A percentile compares a stretch with the other conserved stretches of the same genome.
Conservation (phyloP, 495 filamentous ascomycete species). For the Daldinia childiae region DNA sequence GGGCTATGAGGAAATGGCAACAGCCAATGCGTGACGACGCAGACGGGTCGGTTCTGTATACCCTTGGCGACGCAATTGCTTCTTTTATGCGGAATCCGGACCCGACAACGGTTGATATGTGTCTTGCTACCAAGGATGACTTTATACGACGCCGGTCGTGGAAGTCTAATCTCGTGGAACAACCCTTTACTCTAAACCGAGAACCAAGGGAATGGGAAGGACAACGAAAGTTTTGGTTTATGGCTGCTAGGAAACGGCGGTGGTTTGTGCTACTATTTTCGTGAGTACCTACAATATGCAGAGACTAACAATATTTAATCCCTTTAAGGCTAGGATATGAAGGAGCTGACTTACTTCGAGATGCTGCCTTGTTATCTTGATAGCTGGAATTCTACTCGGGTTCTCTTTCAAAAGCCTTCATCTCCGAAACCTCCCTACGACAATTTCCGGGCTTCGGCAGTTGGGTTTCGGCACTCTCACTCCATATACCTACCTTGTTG, state of each 20-base stretch:
- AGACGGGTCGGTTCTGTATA: constrained; percentile 24
- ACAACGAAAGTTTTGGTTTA: not conserved
- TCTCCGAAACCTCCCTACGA: not conserved
- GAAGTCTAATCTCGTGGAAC: not conserved
- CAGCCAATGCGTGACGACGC: constrained; percentile 14
- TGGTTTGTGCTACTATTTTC: not conserved
- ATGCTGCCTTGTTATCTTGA: not conserved
- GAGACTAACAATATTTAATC: not conserved
- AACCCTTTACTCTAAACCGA: not conserved
- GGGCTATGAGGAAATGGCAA: not conserved
- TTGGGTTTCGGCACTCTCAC: not conserved
- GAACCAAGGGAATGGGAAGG: not conserved
- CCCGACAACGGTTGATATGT: constrained; percentile 15
- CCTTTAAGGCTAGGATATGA: not conserved
- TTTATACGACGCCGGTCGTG: not conserved
- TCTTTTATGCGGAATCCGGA: constrained; percentile 49
- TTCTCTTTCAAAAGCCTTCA: not conserved
- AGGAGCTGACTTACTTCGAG: not conserved
- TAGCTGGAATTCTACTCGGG: not conserved
- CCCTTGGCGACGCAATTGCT: constrained; percentile 47
- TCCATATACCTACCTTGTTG: not conserved
- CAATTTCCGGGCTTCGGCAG: not conserved
- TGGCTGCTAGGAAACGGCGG: not conserved
- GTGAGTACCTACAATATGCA: not conserved
- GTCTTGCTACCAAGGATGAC: not conserved